These are phyloP conservation scores for Phlegmacium glaucopus DNA, from an alignment of 768 basidiomycete species.

Conservation along the genomic window DNA sequence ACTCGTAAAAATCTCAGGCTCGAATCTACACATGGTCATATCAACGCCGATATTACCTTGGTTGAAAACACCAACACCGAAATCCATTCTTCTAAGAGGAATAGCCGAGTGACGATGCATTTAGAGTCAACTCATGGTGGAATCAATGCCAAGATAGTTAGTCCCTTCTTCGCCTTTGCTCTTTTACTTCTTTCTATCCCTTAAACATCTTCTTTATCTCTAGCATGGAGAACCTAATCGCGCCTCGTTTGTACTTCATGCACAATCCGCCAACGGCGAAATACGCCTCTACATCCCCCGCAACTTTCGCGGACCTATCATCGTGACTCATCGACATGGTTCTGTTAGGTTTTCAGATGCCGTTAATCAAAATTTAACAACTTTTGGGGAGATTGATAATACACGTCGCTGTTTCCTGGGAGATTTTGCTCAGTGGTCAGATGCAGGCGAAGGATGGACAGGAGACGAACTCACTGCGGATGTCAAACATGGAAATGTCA, in stretches of 20 bases:
- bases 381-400: slow-evolving; percentile 28
- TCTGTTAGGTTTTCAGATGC: slow-evolving; percentile 30
- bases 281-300: slow-evolving; percentile 35
- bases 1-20: slow-evolving; percentile 26
- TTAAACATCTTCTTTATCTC: not conserved
- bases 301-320: slow-evolving; percentile 36
- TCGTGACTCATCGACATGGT: slow-evolving; percentile 30
- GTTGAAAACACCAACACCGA: slow-evolving; percentile 7
- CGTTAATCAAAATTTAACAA: slow-evolving; percentile 25
- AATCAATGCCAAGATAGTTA: slow-evolving; percentile 26
- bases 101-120: slow-evolving; percentile 20
- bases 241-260: slow-evolving; percentile 23
- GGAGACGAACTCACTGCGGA: slow-evolving; percentile 38
- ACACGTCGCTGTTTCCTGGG: slow-evolving; percentile 40
- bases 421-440: slow-evolving; percentile 29
- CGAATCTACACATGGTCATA: slow-evolving; percentile 26
- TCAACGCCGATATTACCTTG: slow-evolving; percentile 22
- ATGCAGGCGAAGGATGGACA: slow-evolving; percentile 27
- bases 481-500: slow-evolving; percentile 34
- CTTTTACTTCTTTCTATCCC: not conserved
- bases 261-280: slow-evolving; percentile 26
- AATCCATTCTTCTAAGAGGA: slow-evolving; percentile 9
- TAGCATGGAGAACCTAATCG: slow-evolving; percentile 18
- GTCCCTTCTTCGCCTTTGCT: slow-evolving; percentile 1
- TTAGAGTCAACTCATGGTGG: slow-evolving; percentile 27